A percentile compares a stretch with the other conserved stretches of the same genome.
Conservation (phyloP, 2,329 filamentous ascomycete species). For the Ascochyta koolunga region DNA sequence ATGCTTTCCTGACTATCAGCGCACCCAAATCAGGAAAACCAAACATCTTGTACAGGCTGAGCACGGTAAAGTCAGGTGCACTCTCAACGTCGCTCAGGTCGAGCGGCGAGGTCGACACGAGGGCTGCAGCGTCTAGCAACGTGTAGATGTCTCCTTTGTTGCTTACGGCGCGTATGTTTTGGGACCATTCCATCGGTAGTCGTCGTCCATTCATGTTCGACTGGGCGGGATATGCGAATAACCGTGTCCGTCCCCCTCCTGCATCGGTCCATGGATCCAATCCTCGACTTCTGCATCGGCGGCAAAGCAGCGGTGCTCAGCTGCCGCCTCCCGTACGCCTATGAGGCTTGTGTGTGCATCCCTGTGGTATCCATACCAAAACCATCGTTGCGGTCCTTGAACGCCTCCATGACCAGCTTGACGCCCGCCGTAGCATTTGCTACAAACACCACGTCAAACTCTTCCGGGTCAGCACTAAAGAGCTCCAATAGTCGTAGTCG, state of each 20-base stretch:
- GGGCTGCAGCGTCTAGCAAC: conserved; percentile 82
- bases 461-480: conserved; percentile 78
- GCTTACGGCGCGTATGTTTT: conserved; percentile 50
- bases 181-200: conserved; percentile 73
- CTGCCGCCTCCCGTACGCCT: conserved; percentile 75
- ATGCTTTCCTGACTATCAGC: conserved; percentile 77
- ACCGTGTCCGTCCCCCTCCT: conserved; percentile 30
- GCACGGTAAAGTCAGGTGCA: conserved; percentile 81
- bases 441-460: conserved; percentile 90
- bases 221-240: conserved; percentile 87
- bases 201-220: conserved; percentile 89
- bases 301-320: conserved; percentile 68
- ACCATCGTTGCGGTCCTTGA: conserved; percentile 74
- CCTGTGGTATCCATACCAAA: conserved; percentile 81
- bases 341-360: conserved; percentile 88
- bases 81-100: conserved; percentile 66
- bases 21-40: conserved; percentile 92
- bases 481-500: conserved; percentile 74
- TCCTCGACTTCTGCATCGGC: conserved; percentile 65
- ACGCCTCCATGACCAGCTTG: conserved; percentile 81
- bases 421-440: conserved; percentile 90
- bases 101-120: conserved; percentile 77
- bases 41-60: conserved; percentile 98
- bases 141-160: conserved; percentile 60
- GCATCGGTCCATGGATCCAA: conserved; percentile 62